Conservation (phyloP, 2,329 filamentous ascomycete genomes). For the Fusarium scirpi region DNA sequence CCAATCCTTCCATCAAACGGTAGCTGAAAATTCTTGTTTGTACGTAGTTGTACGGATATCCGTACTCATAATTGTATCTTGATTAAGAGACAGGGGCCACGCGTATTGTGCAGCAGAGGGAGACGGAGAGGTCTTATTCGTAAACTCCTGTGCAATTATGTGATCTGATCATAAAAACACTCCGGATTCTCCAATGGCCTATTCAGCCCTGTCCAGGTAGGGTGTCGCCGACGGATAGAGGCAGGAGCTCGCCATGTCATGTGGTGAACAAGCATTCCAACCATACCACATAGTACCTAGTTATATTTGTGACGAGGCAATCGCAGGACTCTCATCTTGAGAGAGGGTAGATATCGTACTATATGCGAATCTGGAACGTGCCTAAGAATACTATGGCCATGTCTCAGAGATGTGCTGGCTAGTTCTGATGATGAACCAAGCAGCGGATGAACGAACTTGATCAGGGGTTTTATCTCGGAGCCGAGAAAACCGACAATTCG, state of each 20-base stretch:
- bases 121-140: background rate
- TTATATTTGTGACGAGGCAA: constrained; percentile 7
- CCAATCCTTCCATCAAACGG: background rate
- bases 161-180: background rate
- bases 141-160: background rate
- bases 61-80: background rate
- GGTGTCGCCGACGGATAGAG: constrained; percentile 12
- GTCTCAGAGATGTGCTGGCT: constrained; percentile 7
- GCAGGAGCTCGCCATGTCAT: constrained; percentile 10
- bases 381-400: no score
- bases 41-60: background rate
- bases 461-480: constrained; percentile 32
- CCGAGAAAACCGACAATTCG: constrained; percentile 36
- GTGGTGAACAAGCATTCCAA: constrained; percentile 16
- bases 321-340: constrained; percentile 6
- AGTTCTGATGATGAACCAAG: constrained; percentile 4
- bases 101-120: background rate
- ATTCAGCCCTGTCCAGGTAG: constrained; percentile 43
- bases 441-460: constrained; percentile 8
- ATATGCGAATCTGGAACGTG: no score
- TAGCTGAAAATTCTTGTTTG: background rate
- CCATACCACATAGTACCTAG: constrained; percentile 17
- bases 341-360: background rate
- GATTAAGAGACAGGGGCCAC: background rate
- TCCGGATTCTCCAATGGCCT: background rate